Evolutionary conservation across 2,329 filamentous ascomycete species (phyloP).

Genomic region (Knufia fluminis): DNA sequence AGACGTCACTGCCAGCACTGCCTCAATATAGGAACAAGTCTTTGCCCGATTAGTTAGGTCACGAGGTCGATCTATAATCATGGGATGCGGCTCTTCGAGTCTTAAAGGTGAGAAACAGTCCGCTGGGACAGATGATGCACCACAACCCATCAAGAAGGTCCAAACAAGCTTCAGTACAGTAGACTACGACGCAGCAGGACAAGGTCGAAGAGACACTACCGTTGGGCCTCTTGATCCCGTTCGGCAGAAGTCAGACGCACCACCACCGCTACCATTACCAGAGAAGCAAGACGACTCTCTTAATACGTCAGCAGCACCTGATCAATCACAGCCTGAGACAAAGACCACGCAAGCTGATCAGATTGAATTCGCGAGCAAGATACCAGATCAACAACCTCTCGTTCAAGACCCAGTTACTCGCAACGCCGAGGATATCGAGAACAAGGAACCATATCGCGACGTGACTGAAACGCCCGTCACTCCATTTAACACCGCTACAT

Average conservation of each 20-base stretch:
- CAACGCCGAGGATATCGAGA: neutral
- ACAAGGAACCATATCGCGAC: neutral
- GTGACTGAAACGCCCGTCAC: neutral
- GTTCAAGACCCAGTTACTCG: neutral
- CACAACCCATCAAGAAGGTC: slow-evolving; percentile 14
- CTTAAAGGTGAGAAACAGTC: slow-evolving; percentile 19
- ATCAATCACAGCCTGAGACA: neutral
- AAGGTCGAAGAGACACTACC: slow-evolving; percentile 15
- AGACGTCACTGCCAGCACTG: too few species aligned
- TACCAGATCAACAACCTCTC: neutral
- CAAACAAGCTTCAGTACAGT: slow-evolving; percentile 20
- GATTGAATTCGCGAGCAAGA: neutral
- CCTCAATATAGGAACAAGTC: neutral
- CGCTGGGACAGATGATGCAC: slow-evolving; percentile 10
- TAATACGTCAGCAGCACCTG: neutral
- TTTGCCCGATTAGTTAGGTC: neutral
- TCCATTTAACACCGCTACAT: neutral
- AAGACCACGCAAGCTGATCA: neutral
- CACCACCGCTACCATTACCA: neutral
- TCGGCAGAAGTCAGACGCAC: neutral
- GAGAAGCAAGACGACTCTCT: neutral
- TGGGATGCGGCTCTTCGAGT: slow-evolving; percentile 20
- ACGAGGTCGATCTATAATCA: slow-evolving; percentile 4
- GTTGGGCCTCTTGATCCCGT: neutral
- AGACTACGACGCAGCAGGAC: slow-evolving; percentile 17